These are phyloP conservation scores for Penicillium glabrum DNA, from an alignment of 2,329 filamentous ascomycete species.

Conservation along the genomic window DNA sequence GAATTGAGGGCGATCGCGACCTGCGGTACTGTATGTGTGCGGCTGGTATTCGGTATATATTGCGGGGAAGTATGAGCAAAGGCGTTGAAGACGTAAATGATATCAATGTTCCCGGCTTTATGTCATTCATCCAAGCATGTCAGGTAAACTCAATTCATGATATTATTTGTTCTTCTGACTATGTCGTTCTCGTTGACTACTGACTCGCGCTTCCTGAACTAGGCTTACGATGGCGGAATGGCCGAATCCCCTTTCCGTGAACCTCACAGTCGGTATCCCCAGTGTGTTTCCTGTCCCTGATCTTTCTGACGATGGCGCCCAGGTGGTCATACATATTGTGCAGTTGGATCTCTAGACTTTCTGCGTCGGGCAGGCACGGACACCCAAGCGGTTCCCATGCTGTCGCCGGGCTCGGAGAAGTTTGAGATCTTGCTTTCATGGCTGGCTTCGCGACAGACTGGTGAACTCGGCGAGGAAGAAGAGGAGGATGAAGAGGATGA, in stretches of 20 bases:
- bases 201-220: slow-evolving; percentile 13
- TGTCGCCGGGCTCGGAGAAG: slow-evolving; percentile 28
- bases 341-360: slow-evolving; percentile 72
- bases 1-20: slow-evolving; percentile 76
- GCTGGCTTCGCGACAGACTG: slow-evolving; percentile 65
- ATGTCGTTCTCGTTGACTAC: neutral
- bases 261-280: slow-evolving; percentile 66
- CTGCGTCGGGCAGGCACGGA: slow-evolving; percentile 61
- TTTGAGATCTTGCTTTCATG: slow-evolving; percentile 50
- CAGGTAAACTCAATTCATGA: slow-evolving; percentile 45
- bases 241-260: slow-evolving; percentile 77
- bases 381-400: slow-evolving; percentile 17
- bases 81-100: slow-evolving; percentile 63
- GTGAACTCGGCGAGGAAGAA: slow-evolving; percentile 43
- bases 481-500: slow-evolving; percentile 14
- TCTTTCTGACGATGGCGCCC: slow-evolving; percentile 24
- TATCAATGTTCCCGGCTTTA: slow-evolving; percentile 70
- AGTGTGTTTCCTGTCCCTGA: slow-evolving; percentile 3
- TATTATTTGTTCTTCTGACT: neutral
- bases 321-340: slow-evolving; percentile 92
- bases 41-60: slow-evolving; percentile 75
- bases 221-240: slow-evolving; percentile 84
- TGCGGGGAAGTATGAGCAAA: slow-evolving; percentile 63
- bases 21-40: slow-evolving; percentile 87
- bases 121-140: slow-evolving; percentile 68